These are phyloP conservation scores for Spathaspora boniae DNA, from an alignment of 805 yeast genomes.

Conservation along the genomic window DNA sequence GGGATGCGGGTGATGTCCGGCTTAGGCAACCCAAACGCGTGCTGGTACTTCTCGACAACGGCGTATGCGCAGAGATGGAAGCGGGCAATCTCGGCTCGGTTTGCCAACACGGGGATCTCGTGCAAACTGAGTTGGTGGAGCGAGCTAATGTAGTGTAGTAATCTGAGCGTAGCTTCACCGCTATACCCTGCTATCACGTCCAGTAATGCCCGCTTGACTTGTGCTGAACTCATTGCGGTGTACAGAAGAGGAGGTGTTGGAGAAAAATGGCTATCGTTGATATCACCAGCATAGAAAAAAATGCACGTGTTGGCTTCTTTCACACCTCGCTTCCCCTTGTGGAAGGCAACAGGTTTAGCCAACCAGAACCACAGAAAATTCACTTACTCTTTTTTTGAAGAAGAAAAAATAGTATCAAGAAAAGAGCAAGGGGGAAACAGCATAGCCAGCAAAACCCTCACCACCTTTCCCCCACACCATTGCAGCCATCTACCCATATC, in stretches of 20 bases:
- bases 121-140: conserved; percentile 52
- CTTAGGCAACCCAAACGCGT: conserved; percentile 42
- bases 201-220: conserved; percentile 31
- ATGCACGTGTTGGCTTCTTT: background rate
- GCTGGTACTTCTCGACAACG: conserved; percentile 49
- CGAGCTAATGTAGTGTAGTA: conserved; percentile 26
- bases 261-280: background rate
- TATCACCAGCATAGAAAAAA: background rate
- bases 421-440: conserved; percentile 1
- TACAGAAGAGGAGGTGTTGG: background rate
- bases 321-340: too few relatives aligned
- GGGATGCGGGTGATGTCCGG: conserved; percentile 57
- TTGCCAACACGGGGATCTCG: conserved; percentile 45
- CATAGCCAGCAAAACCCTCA: too few relatives aligned
- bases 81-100: conserved; percentile 60
- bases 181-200: conserved; percentile 51
- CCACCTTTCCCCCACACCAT: too few relatives aligned
- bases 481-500: background rate
- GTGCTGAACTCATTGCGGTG: conserved; percentile 12
- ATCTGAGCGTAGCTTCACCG: conserved; percentile 8
- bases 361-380: conserved; percentile 7
- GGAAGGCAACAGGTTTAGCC: too few relatives aligned
- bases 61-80: conserved; percentile 64
- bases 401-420: background rate
- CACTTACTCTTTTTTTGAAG: conserved; percentile 1